Base-by-base conservation (phyloP, 208 protist species). In the Leptomonas seymouri region DNA sequence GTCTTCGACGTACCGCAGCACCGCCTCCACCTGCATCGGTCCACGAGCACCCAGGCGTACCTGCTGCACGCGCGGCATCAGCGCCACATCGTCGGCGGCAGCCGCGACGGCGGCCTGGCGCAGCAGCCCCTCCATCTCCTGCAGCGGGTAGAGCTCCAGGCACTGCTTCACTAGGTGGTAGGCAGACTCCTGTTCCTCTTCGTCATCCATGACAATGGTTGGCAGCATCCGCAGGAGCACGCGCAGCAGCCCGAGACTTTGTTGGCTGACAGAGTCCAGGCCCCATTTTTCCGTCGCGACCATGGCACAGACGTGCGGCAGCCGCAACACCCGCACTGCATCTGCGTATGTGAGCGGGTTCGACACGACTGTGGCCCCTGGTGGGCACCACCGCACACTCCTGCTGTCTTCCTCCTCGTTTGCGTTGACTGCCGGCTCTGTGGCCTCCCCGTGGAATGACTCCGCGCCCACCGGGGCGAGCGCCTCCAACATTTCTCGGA, bases 91-190 rank as follows among this genome's bases (percentile, higher is more conserved):
- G 25, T 76, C 76, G 16, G 39, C 62, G 2, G 45, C 58, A 25
- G 71, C 75, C 12, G 71, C 56, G 9, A 57, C 42, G 21, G 64
- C 75, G 12, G 71, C 71, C 2, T 74, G 77, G 2, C 66, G 57
- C 31, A 93, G 76, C 57, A 93, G 67, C 12, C 72, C 28, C 20
- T 84, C 61, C 68, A 90, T 79, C 30, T 56, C 71, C 51, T 78
- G 75, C 23, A 91, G 69, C 21, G 90, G 86, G 62, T 86, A 92
- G 3, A 61, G 23, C 30, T 76, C 65, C 15, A 94, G 48, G 42
- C 89, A 46, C 28, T 65, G 31, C 48, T 79, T 44, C 49, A 89
- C 79, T 9, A 93, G 70, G 8, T 69, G 54, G 49, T 84, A 86
- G 9, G 87, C 71, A 28, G 83, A 87, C 42, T 77, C 77, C 49